These are phyloP conservation scores for Cytidiella melzeri DNA, from an alignment of 768 basidiomycete species.

Conservation along the genomic window DNA sequence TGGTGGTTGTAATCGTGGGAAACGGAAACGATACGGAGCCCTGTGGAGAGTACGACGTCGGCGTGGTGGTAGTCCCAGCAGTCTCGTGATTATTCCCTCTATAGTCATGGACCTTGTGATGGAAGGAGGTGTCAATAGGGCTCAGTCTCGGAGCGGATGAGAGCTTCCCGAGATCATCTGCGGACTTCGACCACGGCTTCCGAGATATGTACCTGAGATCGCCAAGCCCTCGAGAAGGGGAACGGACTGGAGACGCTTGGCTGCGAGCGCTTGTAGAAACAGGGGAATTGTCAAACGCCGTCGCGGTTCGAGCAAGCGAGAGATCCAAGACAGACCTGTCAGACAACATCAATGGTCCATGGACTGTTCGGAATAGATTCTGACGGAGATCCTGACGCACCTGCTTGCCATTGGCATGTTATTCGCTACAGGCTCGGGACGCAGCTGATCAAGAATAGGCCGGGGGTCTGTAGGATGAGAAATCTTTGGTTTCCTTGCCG, in stretches of 20 bases:
- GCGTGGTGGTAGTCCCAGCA: slow-evolving; percentile 19
- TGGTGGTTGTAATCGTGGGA: slow-evolving; percentile 23
- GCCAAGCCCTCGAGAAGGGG: slow-evolving; percentile 38
- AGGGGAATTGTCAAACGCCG: slow-evolving; percentile 33
- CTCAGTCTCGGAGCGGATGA: slow-evolving; percentile 26
- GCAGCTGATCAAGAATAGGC: slow-evolving; percentile 49
- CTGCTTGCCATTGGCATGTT: slow-evolving; percentile 37
- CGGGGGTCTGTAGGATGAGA: slow-evolving; percentile 80
- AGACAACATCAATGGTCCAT: background rate
- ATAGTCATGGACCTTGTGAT: slow-evolving; percentile 62
- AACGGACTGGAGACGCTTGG: slow-evolving; percentile 28
- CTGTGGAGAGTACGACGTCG: slow-evolving; percentile 27
- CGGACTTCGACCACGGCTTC: slow-evolving; percentile 74
- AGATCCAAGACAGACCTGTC: slow-evolving; percentile 64
- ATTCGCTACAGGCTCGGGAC: slow-evolving; percentile 39
- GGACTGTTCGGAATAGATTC: background rate
- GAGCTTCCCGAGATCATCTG: slow-evolving; percentile 67
- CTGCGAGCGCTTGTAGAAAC: slow-evolving; percentile 19
- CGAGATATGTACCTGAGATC: slow-evolving; percentile 67
- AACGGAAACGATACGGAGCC: slow-evolving; percentile 27
- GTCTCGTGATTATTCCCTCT: slow-evolving; percentile 54
- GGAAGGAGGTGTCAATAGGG: slow-evolving; percentile 43
- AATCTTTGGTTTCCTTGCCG: slow-evolving; percentile 66
- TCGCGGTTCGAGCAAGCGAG: slow-evolving; percentile 37
- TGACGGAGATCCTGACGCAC: slow-evolving; percentile 32